Percentiles rank a stretch among this genome's conserved stretches.
These are phyloP conservation scores for Colletotrichum filicis DNA, from an alignment of 2,329 filamentous ascomycete species.

Conservation along the genomic window DNA sequence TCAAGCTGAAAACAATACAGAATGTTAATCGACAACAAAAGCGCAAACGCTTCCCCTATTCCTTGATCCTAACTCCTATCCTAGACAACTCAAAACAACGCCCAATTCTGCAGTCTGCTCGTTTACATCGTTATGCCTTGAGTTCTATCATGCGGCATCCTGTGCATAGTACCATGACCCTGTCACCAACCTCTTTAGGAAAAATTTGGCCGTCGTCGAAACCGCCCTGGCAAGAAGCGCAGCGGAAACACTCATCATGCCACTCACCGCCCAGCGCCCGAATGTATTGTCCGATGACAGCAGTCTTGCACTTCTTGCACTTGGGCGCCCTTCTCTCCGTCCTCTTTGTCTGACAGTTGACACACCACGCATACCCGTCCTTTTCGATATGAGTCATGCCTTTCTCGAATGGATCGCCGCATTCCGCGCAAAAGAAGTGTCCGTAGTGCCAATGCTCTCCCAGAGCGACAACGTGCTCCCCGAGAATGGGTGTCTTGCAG, in stretches of 20 bases:
- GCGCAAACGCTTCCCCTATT: background rate
- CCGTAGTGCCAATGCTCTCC: conserved; percentile 97
- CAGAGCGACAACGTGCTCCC: conserved; percentile 92
- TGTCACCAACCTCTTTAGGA: conserved; percentile 55
- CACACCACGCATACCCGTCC: conserved; percentile 97
- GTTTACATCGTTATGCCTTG: conserved; percentile 56
- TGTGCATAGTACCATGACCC: conserved; percentile 66
- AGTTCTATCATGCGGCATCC: conserved; percentile 68
- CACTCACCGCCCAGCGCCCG: conserved; percentile 91
- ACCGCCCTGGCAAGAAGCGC: conserved; percentile 68
- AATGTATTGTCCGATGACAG: conserved; percentile 90
- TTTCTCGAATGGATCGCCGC: conserved; percentile 90
- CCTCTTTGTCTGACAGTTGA: conserved; percentile 90
- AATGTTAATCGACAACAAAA: background rate
- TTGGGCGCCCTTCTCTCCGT: conserved; percentile 90
- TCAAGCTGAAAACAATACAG: background rate
- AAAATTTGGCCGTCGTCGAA: conserved; percentile 76
- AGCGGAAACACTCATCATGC: conserved; percentile 93
- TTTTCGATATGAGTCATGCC: conserved; percentile 85
- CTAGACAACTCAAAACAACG: background rate
- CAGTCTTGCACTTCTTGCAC: conserved; percentile 84
- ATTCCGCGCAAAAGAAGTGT: conserved; percentile 99
- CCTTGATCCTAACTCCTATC: background rate
- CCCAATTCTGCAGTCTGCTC: background rate
- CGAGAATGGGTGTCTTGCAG: conserved; percentile 96